phyloP scores from a whole-genome alignment of 2,329 filamentous ascomycete species.

The Colletotrichum godetiae region DNA sequence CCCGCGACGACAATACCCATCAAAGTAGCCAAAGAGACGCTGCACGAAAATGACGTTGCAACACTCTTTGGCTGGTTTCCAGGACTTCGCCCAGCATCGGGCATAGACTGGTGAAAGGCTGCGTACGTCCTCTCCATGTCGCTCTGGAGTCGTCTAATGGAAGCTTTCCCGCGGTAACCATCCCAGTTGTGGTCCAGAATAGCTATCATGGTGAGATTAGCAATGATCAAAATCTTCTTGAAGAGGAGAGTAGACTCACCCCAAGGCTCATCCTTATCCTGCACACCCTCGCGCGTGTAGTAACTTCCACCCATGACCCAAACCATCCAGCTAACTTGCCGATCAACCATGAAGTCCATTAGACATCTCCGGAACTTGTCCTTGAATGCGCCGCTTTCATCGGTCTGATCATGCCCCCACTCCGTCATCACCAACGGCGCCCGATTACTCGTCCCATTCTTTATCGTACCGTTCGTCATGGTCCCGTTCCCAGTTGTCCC shows the following conservation, averaged over 20 bases:
- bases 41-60: background rate
- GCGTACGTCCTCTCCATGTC: constrained; percentile 22
- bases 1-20: background rate
- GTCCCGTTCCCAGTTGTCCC: background rate
- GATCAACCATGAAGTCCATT: constrained; percentile 49
- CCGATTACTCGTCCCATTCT: background rate
- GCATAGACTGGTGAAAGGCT: constrained; percentile 12
- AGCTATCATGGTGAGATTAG: background rate
- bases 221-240: background rate
- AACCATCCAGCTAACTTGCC: constrained; percentile 54
- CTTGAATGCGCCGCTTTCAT: constrained; percentile 16
- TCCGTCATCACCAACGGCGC: constrained; percentile 31
- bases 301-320: constrained; percentile 63
- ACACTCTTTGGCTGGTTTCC: constrained; percentile 2
- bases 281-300: constrained; percentile 56
- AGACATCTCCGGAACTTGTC: constrained; percentile 56
- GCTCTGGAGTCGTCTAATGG: constrained; percentile 9
- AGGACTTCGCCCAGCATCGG: background rate
- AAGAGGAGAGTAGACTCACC: constrained; percentile 39
- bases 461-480: no score
- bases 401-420: constrained; percentile 28
- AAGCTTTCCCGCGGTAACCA: constrained; percentile 4
- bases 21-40: background rate
- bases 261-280: constrained; percentile 62
- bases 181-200: constrained; percentile 21